Evolutionary conservation across 1,284 basidiomycete genomes (phyloP).

Genomic region (Butyriboletus pseudospeciosus): DNA sequence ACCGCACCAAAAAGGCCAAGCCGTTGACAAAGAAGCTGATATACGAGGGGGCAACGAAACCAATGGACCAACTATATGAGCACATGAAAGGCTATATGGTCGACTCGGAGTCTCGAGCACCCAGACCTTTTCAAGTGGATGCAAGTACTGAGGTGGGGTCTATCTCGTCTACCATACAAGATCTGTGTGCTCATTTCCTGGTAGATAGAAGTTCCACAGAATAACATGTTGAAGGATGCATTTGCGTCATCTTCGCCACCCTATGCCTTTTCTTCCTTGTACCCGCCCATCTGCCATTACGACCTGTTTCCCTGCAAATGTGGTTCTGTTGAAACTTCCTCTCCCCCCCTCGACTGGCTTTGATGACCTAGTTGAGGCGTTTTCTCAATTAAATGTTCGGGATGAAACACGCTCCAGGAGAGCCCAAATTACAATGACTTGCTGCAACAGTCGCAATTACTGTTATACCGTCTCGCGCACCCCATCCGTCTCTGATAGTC

Average conservation of each 20-base stretch:
- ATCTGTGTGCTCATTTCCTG: background rate
- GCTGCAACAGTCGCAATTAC: slow-evolving; percentile 22
- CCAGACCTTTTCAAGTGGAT: accelerated
- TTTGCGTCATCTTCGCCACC: slow-evolving; percentile 10
- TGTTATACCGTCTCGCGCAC: slow-evolving; percentile 15
- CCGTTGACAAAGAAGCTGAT: background rate
- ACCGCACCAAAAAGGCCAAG: slow-evolving; percentile 12
- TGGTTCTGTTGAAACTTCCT: background rate
- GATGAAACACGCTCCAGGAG: background rate
- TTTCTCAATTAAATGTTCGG: slow-evolving; percentile 20
- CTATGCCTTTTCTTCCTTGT: slow-evolving; percentile 19
- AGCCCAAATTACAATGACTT: background rate
- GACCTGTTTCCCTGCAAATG: slow-evolving; percentile 24
- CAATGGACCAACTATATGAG: background rate
- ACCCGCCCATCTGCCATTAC: slow-evolving; percentile 17
- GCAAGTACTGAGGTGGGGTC: too few species aligned
- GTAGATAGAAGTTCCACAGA: background rate
- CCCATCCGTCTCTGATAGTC: slow-evolving; percentile 18
- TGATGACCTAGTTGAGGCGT: slow-evolving; percentile 11
- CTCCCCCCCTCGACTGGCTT: background rate
- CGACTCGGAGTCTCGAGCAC: background rate
- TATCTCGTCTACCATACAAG: accelerated
- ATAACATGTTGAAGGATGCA: too few species aligned
- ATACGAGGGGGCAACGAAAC: background rate
- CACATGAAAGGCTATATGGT: background rate